Evolutionary conservation across 2,329 filamentous ascomycete species (phyloP), one percentile per base, ranked within the genome.

Genomic region (Biscogniauxia marginata): DNA sequence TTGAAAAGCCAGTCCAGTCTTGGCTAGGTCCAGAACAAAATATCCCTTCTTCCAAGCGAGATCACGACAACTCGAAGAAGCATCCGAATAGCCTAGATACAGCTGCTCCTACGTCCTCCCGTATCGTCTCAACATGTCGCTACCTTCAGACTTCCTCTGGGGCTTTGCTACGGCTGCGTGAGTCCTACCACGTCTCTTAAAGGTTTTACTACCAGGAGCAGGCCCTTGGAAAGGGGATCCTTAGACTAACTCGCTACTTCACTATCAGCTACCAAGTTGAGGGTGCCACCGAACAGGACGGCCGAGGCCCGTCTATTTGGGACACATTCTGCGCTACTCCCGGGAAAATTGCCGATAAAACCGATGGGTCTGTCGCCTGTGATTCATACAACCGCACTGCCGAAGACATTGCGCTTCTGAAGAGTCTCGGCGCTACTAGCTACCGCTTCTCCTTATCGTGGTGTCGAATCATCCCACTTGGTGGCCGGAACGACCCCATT

Each of bases 371-470:
- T 51, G 83, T 90, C 46, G 91, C 91, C 39, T 96, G 91, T 75
- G 90, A 96, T 77, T 93, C 89, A 23, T 96, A 96, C 79, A 87
- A 93, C 75, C 86, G 88, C 52, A 90, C 86, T 50, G 79, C 78
- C 43, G 85, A 91, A 69, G 91, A 96, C 69, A 90, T 96, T 68
- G 83, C 80, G 9, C 82, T 96, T 34, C 79, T 96, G 62, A 91
- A 91, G 76, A 77, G 82, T 50, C 82, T 89, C 22, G 88, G 90
- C 53, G 85, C 90, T 56, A 84, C 84, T 67, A 84, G 84, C 39
- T 96, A 96, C 76, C 89, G 91, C 50, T 96, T 96, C 76, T 95
- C 90, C 49, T 79, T 96, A 60, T 90, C 90, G 19, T 96, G 88
- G 89, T 86, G 89, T 21, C 87, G 91, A 59, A 87, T 96, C 66